These are phyloP conservation scores for Lentinula sp. DNA, from an alignment of 768 basidiomycete genomes.

Conservation along the genomic window DNA sequence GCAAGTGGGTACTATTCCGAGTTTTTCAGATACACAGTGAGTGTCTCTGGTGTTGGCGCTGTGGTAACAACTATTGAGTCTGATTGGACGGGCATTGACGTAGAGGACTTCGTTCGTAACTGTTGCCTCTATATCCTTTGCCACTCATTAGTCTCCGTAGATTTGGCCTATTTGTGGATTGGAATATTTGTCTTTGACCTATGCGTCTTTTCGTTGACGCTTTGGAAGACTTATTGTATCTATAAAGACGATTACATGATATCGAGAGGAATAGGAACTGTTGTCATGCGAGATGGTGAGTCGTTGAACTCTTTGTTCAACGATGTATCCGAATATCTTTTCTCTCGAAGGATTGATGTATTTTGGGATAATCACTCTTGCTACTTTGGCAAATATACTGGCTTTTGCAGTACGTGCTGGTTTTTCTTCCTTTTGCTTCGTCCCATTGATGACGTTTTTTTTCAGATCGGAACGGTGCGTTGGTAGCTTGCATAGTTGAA, in stretches of 20 bases:
- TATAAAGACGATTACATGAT: not conserved
- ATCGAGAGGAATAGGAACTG: not conserved
- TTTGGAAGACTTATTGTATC: not conserved
- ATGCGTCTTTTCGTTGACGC: not conserved
- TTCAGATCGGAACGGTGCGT: not conserved
- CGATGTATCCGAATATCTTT: too few species aligned
- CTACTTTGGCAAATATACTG: not conserved
- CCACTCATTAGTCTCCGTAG: not conserved
- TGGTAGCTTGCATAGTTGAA: not conserved
- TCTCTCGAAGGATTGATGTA: not conserved
- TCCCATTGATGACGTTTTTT: too few species aligned
- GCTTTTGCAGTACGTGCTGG: not conserved
- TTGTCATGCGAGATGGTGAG: conserved; percentile 5
- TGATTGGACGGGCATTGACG: not conserved
- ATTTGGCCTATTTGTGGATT: not conserved
- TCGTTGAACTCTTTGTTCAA: not conserved
- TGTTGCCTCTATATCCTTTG: not conserved
- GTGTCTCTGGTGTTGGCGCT: too few species aligned
- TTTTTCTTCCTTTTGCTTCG: not conserved
- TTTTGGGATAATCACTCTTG: not conserved
- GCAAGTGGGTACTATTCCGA: not conserved
- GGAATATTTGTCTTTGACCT: not conserved
- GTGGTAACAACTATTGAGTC: too few species aligned
- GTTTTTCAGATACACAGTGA: not conserved
- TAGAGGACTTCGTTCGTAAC: conserved; percentile 3